Base-by-base conservation (phyloP, 106 monocot genomes). In the Hemerocallis citrina region DNA sequence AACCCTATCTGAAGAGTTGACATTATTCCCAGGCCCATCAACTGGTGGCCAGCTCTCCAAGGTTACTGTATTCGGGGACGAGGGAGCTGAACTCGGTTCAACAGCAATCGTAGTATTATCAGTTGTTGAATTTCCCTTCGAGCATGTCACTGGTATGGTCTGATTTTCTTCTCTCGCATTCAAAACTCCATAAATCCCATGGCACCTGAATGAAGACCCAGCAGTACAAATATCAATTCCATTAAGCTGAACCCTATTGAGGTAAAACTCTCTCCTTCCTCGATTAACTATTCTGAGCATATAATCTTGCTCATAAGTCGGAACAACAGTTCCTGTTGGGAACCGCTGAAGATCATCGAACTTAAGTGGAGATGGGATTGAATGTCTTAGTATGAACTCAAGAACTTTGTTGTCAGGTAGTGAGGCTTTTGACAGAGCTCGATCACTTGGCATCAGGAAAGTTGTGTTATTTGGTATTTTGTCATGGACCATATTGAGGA, bases 401-500 rank as follows among this genome's bases (percentile, higher is more conserved):
- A 76, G 14, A 6, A 79, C 69, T 47, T 67, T 25, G 69, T 56
- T 65, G 38, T 70, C 67, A 0, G 83, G 40, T 31, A 83, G 52
- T 11, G 55, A 21, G 23, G 59, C 55, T 4, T 62, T 46, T 14
- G 88, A 83, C 35, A 83, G 66, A 63, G 66, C 59, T 42, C 65
- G 40, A 38, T 88, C 88, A 30, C 46, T 68, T 6, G 83, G 83
- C 83, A 83, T 74, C 28, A 88, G 64, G 62, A 88, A 79, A 25
- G 83, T 80, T 59, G 69, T 68, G 70, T 88, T 79, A 29, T 48
- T 35, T 10, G 76, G 72, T 29, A 83, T 59, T 35, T 57, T 42
- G 19, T 67, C 65, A 23, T 43, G 58, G 23, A 74, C 83, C 79
- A 74, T 79, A 25, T 59, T 74, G 68, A 74, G 50, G 23, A 79